These are phyloP conservation scores for Carex pumila DNA, from an alignment of 176 grass and related monocot species.

Conservation along the genomic window DNA sequence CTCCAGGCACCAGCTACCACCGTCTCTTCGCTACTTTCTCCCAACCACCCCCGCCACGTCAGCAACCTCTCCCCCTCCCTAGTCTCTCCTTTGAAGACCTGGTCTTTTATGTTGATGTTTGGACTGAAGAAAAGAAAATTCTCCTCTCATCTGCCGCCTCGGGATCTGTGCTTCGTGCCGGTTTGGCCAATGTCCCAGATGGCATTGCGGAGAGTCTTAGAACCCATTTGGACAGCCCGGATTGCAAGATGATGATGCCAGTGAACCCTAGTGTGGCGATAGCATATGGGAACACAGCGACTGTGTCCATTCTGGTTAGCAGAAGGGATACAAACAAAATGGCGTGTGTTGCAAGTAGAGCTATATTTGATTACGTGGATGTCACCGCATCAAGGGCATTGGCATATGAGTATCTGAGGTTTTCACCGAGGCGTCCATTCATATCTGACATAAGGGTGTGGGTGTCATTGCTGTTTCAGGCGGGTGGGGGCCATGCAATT, in stretches of 20 bases:
- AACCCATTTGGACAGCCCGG: constrained; percentile 39
- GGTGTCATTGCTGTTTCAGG: constrained; percentile 65
- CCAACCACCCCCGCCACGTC: constrained; percentile 29
- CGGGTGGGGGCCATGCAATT: constrained; percentile 20
- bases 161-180: constrained; percentile 40
- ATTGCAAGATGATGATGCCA: constrained; percentile 54
- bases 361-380: constrained; percentile 74
- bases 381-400: constrained; percentile 41
- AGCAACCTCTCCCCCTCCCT: constrained; percentile 33
- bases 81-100: constrained; percentile 56
- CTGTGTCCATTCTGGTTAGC: constrained; percentile 50
- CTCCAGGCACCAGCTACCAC: constrained; percentile 38
- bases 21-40: constrained; percentile 57
- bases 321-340: constrained; percentile 61
- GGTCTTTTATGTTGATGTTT: constrained; percentile 66
- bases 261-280: constrained; percentile 48
- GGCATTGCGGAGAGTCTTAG: constrained; percentile 48
- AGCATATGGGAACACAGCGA: constrained; percentile 25
- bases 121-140: constrained; percentile 50
- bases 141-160: constrained; percentile 56
- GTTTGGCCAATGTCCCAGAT: constrained; percentile 30
- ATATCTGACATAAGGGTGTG: constrained; percentile 69
- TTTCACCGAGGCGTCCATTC: constrained; percentile 64
- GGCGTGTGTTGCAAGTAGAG: constrained; percentile 44
- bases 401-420: constrained; percentile 68